phyloP scores from a whole-genome alignment of 208 protist genomes.

The Leishmania braziliensis region DNA sequence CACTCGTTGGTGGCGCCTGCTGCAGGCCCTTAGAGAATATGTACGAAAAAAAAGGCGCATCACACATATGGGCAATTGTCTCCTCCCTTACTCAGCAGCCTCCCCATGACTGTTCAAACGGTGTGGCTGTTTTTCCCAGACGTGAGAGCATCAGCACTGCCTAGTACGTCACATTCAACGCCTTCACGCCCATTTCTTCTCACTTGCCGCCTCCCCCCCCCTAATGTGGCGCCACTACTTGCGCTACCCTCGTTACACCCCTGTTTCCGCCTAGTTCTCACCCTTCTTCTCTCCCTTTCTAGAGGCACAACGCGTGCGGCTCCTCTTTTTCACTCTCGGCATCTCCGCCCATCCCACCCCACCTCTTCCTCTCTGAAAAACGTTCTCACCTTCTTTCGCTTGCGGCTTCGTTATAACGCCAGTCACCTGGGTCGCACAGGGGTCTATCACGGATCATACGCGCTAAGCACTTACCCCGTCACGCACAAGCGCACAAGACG shows the following conservation, averaged over 20 bases:
- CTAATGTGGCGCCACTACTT: not conserved
- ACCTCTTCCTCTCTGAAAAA: not conserved
- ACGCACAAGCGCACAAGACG: not conserved
- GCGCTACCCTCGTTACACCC: not conserved
- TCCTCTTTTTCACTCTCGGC: not conserved
- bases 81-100: not conserved
- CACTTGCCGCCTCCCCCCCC: not conserved
- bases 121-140: not conserved
- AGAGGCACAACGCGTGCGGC: not conserved
- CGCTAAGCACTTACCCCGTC: not conserved
- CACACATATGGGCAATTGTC: not conserved
- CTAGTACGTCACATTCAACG: not conserved
- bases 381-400: not conserved
- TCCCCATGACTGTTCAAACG: not conserved
- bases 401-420: not conserved
- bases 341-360: not conserved
- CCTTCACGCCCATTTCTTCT: not conserved
- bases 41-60: not conserved
- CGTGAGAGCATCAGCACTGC: not conserved
- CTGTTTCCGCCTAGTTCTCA: not conserved
- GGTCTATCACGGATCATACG: not conserved
- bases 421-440: not conserved
- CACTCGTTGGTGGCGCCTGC: not conserved
- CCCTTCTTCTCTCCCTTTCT: not conserved
- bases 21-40: not conserved